phyloP scores from a whole-genome alignment of 305 asterid genomes.

The Solanum chacoense region DNA sequence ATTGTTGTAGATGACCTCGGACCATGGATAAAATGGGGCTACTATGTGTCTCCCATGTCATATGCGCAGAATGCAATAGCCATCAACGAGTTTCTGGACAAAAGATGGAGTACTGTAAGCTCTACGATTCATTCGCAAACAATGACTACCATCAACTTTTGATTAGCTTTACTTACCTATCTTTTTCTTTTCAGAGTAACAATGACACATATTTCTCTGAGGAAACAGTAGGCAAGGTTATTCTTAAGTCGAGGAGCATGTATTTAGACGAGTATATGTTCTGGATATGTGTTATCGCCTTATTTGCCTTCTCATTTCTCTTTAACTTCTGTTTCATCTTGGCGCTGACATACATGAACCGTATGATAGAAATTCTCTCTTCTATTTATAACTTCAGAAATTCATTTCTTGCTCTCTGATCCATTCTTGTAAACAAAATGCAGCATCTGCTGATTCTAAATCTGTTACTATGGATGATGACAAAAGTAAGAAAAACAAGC shows the following conservation, averaged over 20 bases:
- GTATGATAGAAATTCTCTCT: conserved; percentile 28
- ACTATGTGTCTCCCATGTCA: conserved; percentile 76
- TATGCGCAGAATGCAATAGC: conserved; percentile 82
- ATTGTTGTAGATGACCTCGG: conserved; percentile 52
- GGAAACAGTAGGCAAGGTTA: conserved; percentile 75
- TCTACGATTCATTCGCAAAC: not conserved
- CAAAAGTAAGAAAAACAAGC: conserved; percentile 13
- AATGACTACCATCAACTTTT: not conserved
- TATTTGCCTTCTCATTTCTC: conserved; percentile 63
- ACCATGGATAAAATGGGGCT: conserved; percentile 88
- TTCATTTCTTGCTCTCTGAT: conserved; percentile 13
- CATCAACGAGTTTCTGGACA: conserved; percentile 68
- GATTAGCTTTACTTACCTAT: not conserved
- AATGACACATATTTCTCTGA: conserved; percentile 34
- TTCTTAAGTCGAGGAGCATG: conserved; percentile 80
- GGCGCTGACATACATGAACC: conserved; percentile 56
- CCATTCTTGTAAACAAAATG: conserved; percentile 8
- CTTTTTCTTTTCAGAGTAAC: conserved; percentile 39
- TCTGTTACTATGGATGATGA: conserved; percentile 28
- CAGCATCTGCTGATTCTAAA: conserved; percentile 66
- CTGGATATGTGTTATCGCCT: conserved; percentile 69
- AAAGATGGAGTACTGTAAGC: conserved; percentile 86
- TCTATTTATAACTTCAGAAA: not conserved
- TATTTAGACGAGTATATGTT: conserved; percentile 58
- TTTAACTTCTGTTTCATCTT: conserved; percentile 57